phyloP scores from a whole-genome alignment of 345 rosid genomes.

The Hypericum perforatum region DNA sequence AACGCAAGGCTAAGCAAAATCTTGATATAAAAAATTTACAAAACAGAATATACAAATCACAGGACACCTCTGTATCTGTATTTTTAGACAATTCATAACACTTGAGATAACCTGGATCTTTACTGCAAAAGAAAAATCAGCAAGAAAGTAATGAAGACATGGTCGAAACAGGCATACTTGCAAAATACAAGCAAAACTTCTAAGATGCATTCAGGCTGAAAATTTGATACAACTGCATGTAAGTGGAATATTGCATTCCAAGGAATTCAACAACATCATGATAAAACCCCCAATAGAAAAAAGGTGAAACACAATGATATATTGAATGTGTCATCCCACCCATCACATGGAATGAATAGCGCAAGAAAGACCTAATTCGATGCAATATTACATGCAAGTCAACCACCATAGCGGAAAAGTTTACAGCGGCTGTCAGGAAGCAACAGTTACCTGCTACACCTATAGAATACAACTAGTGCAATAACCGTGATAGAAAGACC shows the following conservation, averaged over 20 bases:
- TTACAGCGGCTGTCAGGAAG: slow-evolving; percentile 4
- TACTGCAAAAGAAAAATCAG: slow-evolving; percentile 39
- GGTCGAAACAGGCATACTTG: not conserved
- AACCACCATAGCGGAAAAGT: too few relatives aligned
- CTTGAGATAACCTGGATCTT: slow-evolving; percentile 78
- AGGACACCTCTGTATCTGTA: slow-evolving; percentile 42
- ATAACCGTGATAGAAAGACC: slow-evolving; percentile 52
- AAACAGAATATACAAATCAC: not conserved
- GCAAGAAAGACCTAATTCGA: too few relatives aligned
- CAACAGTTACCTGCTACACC: slow-evolving; percentile 63
- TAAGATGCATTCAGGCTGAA: too few relatives aligned
- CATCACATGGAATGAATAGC: too few relatives aligned
- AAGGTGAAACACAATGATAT: too few relatives aligned
- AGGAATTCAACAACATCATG: too few relatives aligned
- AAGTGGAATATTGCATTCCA: too few relatives aligned
- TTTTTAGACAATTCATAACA: slow-evolving; percentile 29
- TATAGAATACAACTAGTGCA: slow-evolving; percentile 53
- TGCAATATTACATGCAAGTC: too few relatives aligned
- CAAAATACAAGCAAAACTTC: too few relatives aligned
- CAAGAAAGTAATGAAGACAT: slow-evolving; percentile 9
- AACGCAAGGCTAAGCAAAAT: not conserved
- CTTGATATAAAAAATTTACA: slow-evolving; percentile 2
- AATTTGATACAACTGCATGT: too few relatives aligned
- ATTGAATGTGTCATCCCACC: too few relatives aligned
- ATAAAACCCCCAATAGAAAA: too few relatives aligned